These are phyloP conservation scores for Fusarium udum DNA, from an alignment of 2,329 filamentous ascomycete genomes.

Conservation along the genomic window DNA sequence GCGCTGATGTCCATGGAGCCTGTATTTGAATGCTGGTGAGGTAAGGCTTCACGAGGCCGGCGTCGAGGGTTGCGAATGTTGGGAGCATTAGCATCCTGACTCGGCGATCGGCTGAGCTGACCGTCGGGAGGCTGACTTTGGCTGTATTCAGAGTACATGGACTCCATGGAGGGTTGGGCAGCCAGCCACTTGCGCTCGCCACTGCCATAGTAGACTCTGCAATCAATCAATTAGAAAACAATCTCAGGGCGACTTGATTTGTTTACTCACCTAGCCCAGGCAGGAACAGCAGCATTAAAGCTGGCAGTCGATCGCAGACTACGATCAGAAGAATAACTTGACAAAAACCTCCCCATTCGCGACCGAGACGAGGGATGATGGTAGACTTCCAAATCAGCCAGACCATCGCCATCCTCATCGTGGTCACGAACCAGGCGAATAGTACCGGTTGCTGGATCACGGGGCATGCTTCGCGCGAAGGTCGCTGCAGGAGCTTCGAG, in stretches of 20 bases:
- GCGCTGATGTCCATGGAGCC: slow-evolving; percentile 58
- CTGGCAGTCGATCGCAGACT: slow-evolving; percentile 63
- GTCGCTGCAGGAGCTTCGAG: slow-evolving; percentile 60
- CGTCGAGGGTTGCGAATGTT: slow-evolving; percentile 58
- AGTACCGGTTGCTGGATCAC: slow-evolving; percentile 49
- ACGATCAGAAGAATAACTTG: slow-evolving; percentile 59
- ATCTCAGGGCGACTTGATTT: neutral
- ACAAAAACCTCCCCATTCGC: slow-evolving; percentile 62
- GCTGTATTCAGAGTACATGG: slow-evolving; percentile 57
- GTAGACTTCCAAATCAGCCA: slow-evolving; percentile 67
- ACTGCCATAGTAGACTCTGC: slow-evolving; percentile 75
- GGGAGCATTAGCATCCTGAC: slow-evolving; percentile 58
- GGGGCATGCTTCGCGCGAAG: slow-evolving; percentile 51
- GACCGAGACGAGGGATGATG: slow-evolving; percentile 63
- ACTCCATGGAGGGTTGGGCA: slow-evolving; percentile 54
- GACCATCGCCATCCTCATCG: slow-evolving; percentile 71
- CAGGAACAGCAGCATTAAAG: slow-evolving; percentile 59
- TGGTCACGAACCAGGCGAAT: slow-evolving; percentile 63
- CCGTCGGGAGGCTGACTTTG: slow-evolving; percentile 60
- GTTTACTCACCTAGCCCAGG: slow-evolving; percentile 61
- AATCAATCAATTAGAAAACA: neutral
- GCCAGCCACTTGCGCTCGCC: slow-evolving; percentile 67
- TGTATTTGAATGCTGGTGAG: slow-evolving; percentile 20
- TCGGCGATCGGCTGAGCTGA: slow-evolving; percentile 59
- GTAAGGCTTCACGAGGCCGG: slow-evolving; percentile 51